Conservation (phyloP, 129 eudicot species). For the Escallonia herrerae region DNA sequence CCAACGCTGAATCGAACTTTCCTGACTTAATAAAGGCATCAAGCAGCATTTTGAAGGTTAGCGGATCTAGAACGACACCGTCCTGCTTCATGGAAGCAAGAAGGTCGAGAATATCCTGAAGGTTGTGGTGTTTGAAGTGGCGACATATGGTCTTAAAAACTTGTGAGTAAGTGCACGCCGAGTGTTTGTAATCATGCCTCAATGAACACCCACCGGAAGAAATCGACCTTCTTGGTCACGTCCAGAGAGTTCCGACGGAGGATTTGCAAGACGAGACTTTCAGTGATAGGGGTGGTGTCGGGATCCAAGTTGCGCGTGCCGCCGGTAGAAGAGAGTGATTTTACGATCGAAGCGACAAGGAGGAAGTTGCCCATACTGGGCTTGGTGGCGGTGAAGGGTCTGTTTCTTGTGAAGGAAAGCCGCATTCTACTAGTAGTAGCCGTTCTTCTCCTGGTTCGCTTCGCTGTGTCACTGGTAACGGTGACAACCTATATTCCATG, state of each 20-base stretch:
- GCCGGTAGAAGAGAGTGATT: conserved; percentile 57
- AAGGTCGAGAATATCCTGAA: conserved; percentile 30
- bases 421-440: too few species aligned
- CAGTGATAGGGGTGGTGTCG: conserved; percentile 37
- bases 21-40: conserved; percentile 62
- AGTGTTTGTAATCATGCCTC: conserved; percentile 56
- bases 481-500: too few species aligned
- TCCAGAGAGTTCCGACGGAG: conserved; percentile 49
- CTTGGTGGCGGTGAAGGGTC: background rate
- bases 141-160: conserved; percentile 47
- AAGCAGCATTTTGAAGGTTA: conserved; percentile 50
- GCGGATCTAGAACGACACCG: conserved; percentile 53
- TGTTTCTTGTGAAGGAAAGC: too few species aligned
- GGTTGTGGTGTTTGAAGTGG: conserved; percentile 26
- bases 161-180: conserved; percentile 49
- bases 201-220: conserved; percentile 75
- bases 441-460: too few species aligned
- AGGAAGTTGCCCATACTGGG: conserved; percentile 39
- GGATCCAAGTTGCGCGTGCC: conserved; percentile 48
- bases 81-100: conserved; percentile 50
- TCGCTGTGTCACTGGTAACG: too few species aligned
- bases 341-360: conserved; percentile 52
- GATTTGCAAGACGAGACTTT: conserved; percentile 52
- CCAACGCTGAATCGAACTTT: conserved; percentile 47
- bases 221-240: conserved; percentile 47